Evolutionary conservation across 1,284 basidiomycete genomes (phyloP).

Genomic region (Fomes fomentarius): DNA sequence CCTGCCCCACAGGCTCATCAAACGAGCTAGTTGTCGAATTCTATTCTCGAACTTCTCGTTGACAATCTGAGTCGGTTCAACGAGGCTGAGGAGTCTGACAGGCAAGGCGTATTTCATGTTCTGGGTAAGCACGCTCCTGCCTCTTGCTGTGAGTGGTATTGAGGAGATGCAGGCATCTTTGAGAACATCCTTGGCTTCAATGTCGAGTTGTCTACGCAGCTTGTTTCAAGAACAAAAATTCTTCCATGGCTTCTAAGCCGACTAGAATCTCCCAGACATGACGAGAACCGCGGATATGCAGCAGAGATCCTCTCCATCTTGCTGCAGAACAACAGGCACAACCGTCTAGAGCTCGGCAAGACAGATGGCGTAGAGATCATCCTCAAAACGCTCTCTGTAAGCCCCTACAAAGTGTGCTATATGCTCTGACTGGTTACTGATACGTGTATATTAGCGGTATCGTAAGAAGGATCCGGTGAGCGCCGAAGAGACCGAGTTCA

Average conservation of each 20-base stretch:
- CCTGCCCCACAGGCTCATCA: background rate
- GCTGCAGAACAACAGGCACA: conserved; percentile 72
- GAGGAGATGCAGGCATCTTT: conserved; percentile 68
- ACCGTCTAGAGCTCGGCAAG: conserved; percentile 66
- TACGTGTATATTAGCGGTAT: conserved; percentile 72
- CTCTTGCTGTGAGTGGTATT: background rate
- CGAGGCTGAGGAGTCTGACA: conserved; percentile 85
- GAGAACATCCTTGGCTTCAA: conserved; percentile 92
- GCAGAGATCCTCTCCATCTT: conserved; percentile 91
- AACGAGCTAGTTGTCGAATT: conserved; percentile 69
- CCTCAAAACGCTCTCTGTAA: conserved; percentile 81
- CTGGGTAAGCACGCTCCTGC: conserved; percentile 53
- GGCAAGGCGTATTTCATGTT: conserved; percentile 91
- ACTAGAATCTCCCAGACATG: conserved; percentile 72
- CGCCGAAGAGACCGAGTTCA: conserved; percentile 93
- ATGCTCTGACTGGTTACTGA: conserved; percentile 1
- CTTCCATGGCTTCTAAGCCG: conserved; percentile 83
- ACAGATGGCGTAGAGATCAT: conserved; percentile 80
- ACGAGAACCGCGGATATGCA: conserved; percentile 87
- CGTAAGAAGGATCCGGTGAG: conserved; percentile 81
- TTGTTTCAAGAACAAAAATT: conserved; percentile 77
- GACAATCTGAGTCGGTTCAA: conserved; percentile 87
- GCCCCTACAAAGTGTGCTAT: conserved; percentile 35
- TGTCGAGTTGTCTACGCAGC: conserved; percentile 68
- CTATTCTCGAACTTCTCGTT: conserved; percentile 87